phyloP scores from a whole-genome alignment of 2,329 filamentous ascomycete genomes.

The Beauveria rudraprayagi region DNA sequence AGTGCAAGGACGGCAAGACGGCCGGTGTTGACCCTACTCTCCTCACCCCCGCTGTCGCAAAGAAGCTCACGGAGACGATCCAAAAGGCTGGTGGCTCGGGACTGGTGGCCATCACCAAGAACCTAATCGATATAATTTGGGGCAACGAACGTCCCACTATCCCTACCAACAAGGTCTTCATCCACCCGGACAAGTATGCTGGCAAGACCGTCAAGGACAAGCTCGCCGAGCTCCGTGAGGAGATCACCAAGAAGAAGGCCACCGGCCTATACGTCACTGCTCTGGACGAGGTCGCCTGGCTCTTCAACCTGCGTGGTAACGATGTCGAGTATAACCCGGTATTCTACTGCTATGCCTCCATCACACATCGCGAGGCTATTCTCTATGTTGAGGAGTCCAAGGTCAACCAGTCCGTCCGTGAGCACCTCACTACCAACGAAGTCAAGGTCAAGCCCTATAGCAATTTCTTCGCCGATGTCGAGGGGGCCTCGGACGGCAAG shows the following conservation, averaged over 20 bases:
- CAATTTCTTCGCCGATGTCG: conserved; percentile 71
- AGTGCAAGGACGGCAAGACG: conserved; percentile 75
- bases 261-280: conserved; percentile 85
- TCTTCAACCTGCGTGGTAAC: conserved; percentile 93
- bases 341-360: conserved; percentile 91
- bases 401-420: conserved; percentile 57
- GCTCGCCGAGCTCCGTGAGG: conserved; percentile 78
- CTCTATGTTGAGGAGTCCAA: conserved; percentile 82
- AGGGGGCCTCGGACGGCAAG: conserved; percentile 49
- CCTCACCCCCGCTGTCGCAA: conserved; percentile 56
- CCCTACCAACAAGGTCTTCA: conserved; percentile 67
- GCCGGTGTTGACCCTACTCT: conserved; percentile 89
- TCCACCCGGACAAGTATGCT: conserved; percentile 64
- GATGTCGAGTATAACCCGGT: conserved; percentile 98
- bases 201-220: conserved; percentile 81
- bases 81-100: conserved; percentile 76
- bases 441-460: conserved; percentile 77
- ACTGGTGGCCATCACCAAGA: conserved; percentile 66
- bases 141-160: conserved; percentile 61
- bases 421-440: conserved; percentile 60
- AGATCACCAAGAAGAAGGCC: conserved; percentile 82
- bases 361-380: conserved; percentile 69
- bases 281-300: conserved; percentile 94
- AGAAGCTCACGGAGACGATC: conserved; percentile 76
- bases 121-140: conserved; percentile 92